Evolutionary conservation across 1,284 basidiomycete species (phyloP), one percentile per base, ranked within the genome.

Genomic region (Mycena citricolor): DNA sequence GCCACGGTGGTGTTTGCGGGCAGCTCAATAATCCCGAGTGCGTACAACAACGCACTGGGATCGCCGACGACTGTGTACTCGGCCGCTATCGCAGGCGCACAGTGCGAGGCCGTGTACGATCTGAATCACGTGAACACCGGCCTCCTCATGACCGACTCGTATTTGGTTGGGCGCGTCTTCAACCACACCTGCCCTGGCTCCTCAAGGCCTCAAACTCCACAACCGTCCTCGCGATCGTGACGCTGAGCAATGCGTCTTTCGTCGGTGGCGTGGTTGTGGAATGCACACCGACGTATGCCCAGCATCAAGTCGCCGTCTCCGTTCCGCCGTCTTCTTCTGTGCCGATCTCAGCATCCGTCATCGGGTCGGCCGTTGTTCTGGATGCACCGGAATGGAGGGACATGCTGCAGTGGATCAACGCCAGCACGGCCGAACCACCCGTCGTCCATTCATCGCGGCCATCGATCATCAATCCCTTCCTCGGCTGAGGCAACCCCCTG

Each of bases 181-280:
- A 45, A 45, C 21, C 44, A 45, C 32, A 46, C 44, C 2, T 40
- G 44, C 39, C 31, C 44, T n/a, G 44, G 32, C 8, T 46, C 44
- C 4, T 29, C 32, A n/a, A n/a, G n/a, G n/a, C n/a, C n/a, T n/a
- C n/a, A 7, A 14, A 2, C 4, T 44, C 30, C 24, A 46, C 44
- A 25, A 46, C 38, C 2, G 32, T 20, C 4, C 2, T 36, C 12
- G 38, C 32, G 1, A 21, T 44, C 13, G 39, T 13, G 8, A 14
- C 8, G 12, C 16, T 23, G 16, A 12, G 4, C 4, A 34, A 41
- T 33, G 14, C 26, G 28, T 26, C 32, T 4, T 24, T 30, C 31
- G n/a, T 10, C 2, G 21, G 30, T 2, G 16, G 21, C 3, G 17
- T 32, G 12, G 44, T 39, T 4, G 32, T 32, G 5, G 44, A 46